Evolutionary conservation across 1,139 yeast species (phyloP).

Genomic region (Candida mesenterica): DNA sequence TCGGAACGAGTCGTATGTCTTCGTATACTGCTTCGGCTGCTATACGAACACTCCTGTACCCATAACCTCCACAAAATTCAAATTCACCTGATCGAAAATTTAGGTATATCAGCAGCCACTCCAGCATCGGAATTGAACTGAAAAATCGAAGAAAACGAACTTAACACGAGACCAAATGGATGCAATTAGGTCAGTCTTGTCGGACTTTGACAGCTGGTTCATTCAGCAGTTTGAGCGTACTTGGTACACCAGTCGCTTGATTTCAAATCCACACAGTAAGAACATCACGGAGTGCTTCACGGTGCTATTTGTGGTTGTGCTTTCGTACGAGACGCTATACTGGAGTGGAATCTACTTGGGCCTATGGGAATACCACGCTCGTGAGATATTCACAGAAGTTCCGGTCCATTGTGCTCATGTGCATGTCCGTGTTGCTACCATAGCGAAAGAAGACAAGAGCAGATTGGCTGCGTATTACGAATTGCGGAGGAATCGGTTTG

Average conservation of each 20-base stretch:
- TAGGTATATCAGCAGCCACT: no score
- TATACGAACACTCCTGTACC: no score
- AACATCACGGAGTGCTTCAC: conserved; percentile 43
- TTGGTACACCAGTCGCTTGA: conserved; percentile 28
- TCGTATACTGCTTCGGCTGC: no score
- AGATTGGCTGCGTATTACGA: conserved; percentile 28
- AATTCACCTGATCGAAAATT: no score
- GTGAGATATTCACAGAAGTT: conserved; percentile 63
- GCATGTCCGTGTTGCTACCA: conserved; percentile 48
- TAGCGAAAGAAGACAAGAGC: conserved; percentile 23
- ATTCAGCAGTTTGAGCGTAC: conserved; percentile 4
- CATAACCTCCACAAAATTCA: no score
- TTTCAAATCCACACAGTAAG: conserved; percentile 30
- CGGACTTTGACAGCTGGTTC: conserved; percentile 9
- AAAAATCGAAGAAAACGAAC: background rate
- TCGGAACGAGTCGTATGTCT: no score
- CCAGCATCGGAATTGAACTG: no score
- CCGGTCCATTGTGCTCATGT: conserved; percentile 81
- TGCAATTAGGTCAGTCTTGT: background rate
- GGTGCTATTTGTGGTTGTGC: conserved; percentile 31
- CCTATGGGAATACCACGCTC: conserved; percentile 62
- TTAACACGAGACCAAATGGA: background rate
- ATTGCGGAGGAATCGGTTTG: conserved; percentile 15
- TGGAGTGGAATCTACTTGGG: conserved; percentile 49
- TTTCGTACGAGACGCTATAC: conserved; percentile 44